phyloP scores from a whole-genome alignment of 2,329 filamentous ascomycete species.

The Alternaria incomplexa region DNA sequence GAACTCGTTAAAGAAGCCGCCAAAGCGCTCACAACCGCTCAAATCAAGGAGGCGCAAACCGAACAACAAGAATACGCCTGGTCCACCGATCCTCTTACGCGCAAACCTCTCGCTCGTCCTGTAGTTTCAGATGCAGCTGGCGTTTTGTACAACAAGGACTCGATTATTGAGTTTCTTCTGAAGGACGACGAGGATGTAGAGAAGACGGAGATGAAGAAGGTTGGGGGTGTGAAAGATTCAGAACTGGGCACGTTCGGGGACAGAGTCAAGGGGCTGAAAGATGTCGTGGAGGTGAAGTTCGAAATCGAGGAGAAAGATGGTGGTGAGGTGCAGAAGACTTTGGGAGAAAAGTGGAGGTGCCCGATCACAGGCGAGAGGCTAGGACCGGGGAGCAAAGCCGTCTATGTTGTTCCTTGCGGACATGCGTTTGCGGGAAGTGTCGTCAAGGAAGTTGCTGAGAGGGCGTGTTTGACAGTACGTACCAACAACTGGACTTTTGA shows the following conservation, averaged over 20 bases:
- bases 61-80: conserved; percentile 88
- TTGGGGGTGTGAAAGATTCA: conserved; percentile 55
- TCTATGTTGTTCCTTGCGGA: conserved; percentile 92
- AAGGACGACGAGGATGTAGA: conserved; percentile 60
- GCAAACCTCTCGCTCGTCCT: conserved; percentile 72
- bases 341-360: conserved; percentile 73
- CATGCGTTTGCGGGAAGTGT: conserved; percentile 91
- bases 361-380: conserved; percentile 87
- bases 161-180: conserved; percentile 74
- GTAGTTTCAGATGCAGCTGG: conserved; percentile 86
- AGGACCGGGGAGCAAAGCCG: conserved; percentile 77
- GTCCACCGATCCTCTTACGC: conserved; percentile 86
- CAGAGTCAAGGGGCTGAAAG: conserved; percentile 77
- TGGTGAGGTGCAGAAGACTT: conserved; percentile 49
- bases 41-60: conserved; percentile 85
- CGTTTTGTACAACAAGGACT: conserved; percentile 92
- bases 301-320: conserved; percentile 56
- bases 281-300: conserved; percentile 87
- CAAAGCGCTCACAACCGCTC: conserved; percentile 77
- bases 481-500: background rate
- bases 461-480: conserved; percentile 64
- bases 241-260: conserved; percentile 58
- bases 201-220: conserved; percentile 62
- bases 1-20: conserved; percentile 96
- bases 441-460: conserved; percentile 76